Percentiles rank a stretch among this genome's conserved stretches.
Evolutionary conservation across 2,329 filamentous ascomycete genomes (phyloP).

Genomic region (Exophiala calicioides): DNA sequence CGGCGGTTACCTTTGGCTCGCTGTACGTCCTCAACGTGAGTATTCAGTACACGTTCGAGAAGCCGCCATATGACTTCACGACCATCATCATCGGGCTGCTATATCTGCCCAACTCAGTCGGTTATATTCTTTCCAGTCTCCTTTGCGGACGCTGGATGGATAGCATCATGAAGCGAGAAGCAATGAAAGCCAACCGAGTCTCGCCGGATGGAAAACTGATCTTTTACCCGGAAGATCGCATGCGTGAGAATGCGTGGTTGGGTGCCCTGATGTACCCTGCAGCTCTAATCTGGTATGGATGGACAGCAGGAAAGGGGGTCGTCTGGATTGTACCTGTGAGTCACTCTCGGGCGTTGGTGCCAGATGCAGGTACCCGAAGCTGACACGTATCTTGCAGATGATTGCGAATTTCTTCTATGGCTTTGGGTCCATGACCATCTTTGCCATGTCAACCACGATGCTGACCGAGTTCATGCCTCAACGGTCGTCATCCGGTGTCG

Average conservation of each 20-base stretch:
- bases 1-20: slow-evolving; percentile 71
- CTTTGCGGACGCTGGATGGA: slow-evolving; percentile 78
- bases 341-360: slow-evolving; percentile 19
- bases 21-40: slow-evolving; percentile 79
- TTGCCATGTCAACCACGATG: slow-evolving; percentile 74
- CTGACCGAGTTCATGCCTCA: slow-evolving; percentile 80
- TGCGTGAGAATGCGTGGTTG: slow-evolving; percentile 79
- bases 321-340: slow-evolving; percentile 60
- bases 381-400: slow-evolving; percentile 39
- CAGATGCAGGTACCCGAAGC: slow-evolving; percentile 23
- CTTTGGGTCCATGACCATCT: slow-evolving; percentile 75
- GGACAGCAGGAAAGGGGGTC: slow-evolving; percentile 65
- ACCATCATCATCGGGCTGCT: slow-evolving; percentile 71
- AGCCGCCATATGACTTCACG: slow-evolving; percentile 66
- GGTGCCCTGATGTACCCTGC: slow-evolving; percentile 70
- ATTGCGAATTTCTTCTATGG: slow-evolving; percentile 75
- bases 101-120: slow-evolving; percentile 74
- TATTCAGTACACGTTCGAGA: slow-evolving; percentile 68
- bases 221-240: slow-evolving; percentile 75
- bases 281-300: slow-evolving; percentile 74
- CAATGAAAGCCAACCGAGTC: slow-evolving; percentile 67
- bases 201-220: slow-evolving; percentile 67
- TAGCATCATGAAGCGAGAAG: slow-evolving; percentile 75
- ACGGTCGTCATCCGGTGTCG: slow-evolving; percentile 70
- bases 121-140: slow-evolving; percentile 69